Base-by-base conservation (phyloP, 176 grass and related monocot genomes). In the Dactylis glomerata region DNA sequence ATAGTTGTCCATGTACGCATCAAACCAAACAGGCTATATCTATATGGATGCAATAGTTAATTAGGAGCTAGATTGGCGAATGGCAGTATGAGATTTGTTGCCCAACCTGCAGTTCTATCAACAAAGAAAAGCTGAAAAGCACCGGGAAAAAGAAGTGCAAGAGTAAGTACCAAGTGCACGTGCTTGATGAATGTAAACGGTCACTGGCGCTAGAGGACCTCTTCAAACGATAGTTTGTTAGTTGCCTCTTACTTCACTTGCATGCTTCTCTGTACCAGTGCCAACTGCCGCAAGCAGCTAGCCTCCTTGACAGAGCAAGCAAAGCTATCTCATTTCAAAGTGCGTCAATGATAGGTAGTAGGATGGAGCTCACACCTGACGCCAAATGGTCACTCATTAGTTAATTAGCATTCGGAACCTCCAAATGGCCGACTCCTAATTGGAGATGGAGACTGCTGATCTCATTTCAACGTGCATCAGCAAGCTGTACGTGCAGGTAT, bases 401-500 rank as follows among this genome's bases (percentile, higher is more conserved):
- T 73, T 73, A 46, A 73, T 19, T 31, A 49, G 26, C 70, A 45
- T 45, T 8, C 42, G 1, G 26, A 28, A 28, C 38, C 75, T 78
- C 76, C 76, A 59, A 78, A 78, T 78, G 76, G 26, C 73, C 10
- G 5, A 32, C 38, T n/a, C 73, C n/a, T 22, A 75, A 46, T 19
- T 33, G 13, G 23, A 27, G n/a, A 24, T 23, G 6, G n/a, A 49
- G 46, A 13, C 4, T 49, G 46, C 46, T 3, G 14, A 16, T 49
- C 24, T n/a, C n/a, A n/a, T n/a, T n/a, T n/a, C n/a, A n/a, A n/a
- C n/a, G n/a, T n/a, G n/a, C n/a, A n/a, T n/a, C n/a, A n/a, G n/a
- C 6, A 52, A 52, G 19, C 13, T 19, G 62, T 65, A 34, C 3
- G 41, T 46, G 41, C 41, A 73, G 23, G 70, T 9, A 20, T 49